These are phyloP conservation scores for Withania somnifera DNA, from an alignment of 305 asterid genomes.

Conservation along the genomic window DNA sequence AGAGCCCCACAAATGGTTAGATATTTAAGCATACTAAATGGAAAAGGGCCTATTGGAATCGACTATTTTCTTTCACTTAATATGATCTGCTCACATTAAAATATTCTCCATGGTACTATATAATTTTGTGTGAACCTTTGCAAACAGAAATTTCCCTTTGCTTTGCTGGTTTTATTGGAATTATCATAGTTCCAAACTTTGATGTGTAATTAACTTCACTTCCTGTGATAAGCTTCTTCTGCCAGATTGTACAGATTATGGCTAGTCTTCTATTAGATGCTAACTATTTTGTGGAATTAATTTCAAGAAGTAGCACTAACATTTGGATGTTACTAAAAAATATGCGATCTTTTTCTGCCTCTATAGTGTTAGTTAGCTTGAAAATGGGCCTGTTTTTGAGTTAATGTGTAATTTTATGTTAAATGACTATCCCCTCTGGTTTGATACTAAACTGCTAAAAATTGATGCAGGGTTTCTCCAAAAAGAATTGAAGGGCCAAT, in stretches of 20 bases:
- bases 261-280: neutral
- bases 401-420: neutral
- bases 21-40: neutral
- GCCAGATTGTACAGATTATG: neutral
- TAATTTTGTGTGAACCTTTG: neutral
- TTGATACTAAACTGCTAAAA: neutral
- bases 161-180: neutral
- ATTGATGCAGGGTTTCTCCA: constrained; percentile 16
- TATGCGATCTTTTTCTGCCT: neutral
- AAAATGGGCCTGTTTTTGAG: neutral
- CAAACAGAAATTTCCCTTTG: neutral
- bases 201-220: neutral
- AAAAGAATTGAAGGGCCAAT: constrained; percentile 18
- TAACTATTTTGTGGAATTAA: neutral
- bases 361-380: neutral
- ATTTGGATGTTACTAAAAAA: neutral
- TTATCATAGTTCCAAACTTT: neutral
- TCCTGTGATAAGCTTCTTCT: neutral
- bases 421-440: neutral
- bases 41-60: neutral
- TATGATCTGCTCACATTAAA: neutral
- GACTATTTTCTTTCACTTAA: neutral
- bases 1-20: neutral
- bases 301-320: neutral
- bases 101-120: neutral